phyloP scores from a whole-genome alignment of 129 eudicot genomes.

The Smallanthus sonchifolius region DNA sequence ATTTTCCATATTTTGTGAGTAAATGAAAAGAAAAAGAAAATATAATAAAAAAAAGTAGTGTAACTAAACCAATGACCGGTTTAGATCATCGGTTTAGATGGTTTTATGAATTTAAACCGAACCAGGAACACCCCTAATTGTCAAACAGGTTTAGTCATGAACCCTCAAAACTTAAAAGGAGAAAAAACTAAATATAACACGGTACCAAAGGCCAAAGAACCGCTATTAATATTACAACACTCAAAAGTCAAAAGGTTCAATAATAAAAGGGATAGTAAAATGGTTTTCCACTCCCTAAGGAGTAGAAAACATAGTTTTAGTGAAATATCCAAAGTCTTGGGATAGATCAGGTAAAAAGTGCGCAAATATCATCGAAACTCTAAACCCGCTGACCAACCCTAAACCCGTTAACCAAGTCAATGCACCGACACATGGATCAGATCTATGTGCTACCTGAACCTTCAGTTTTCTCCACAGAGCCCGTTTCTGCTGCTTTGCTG shows the following conservation, averaged over 20 bases:
- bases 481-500: conserved; percentile 17
- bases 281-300: not conserved
- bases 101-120: no score
- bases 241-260: conserved; percentile 32
- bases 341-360: conserved; percentile 6
- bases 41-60: no score
- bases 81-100: no score
- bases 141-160: no score
- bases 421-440: not conserved
- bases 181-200: not conserved
- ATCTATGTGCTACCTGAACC: conserved; percentile 33
- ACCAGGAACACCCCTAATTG: no score
- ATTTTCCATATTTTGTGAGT: no score
- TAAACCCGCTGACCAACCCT: not conserved
- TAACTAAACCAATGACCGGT: no score
- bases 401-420: conserved; percentile 15
- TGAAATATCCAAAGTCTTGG: conserved; percentile 1
- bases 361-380: conserved; percentile 9
- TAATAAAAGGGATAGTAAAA: conserved; percentile 19
- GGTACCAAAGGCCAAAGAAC: conserved; percentile 19
- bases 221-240: conserved; percentile 40
- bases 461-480: conserved; percentile 16
- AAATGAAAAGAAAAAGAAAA: no score
- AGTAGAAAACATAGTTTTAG: conserved; percentile 14
- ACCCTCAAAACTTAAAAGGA: not conserved